Evolutionary conservation across 2,329 filamentous ascomycete genomes (phyloP), one percentile per base, ranked within the genome.

Genomic region (Aspergillus fijiensis): DNA sequence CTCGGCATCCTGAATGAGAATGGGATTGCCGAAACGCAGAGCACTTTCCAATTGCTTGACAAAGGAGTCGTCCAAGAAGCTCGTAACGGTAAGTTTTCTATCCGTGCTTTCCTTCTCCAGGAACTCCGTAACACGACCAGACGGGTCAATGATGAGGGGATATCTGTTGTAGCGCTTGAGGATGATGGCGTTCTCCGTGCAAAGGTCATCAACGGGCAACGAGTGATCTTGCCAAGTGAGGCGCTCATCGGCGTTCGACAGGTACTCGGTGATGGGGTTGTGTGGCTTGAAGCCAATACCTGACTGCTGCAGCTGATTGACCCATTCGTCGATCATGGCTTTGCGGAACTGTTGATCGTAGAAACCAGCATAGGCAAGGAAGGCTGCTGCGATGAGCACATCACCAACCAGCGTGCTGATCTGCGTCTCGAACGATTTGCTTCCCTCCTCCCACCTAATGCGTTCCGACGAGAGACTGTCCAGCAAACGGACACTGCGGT

Each of bases 341-440:
- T 97, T 97, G 72, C 95, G 89, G 86, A 97, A 98, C 62, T 95
- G 95, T 74, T 99, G 96, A 74, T 99, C 95, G 74, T 96, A 99
- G 54, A 98, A 88, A 77, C 95, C 95, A 72, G 91, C 92, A 77
- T 99, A 99, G 14, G 96, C 95, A 64, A 99, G 83, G 84, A 98
- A 98, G 9, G 94, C 96, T 5, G 96, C 92, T n/a, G 95, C 95
- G 54, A 97, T 89, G 62, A 99, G 84, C 53, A 97, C 94, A 72
- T 99, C 95, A 63, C 95, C 95, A 42, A 99, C 91, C 55, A 99
- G 87, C 2, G 95, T 99, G 76, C 91, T 90, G 74, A 99, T 98
- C 74, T 99, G 95, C 2, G 93, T 96, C 76, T 98, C 94, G 74
- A 99, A 99, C 0, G 94, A 97, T 79, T 90, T 96, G 84, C 95